A percentile compares a stretch with the other conserved stretches of the same genome.
Evolutionary conservation across 805 yeast species (phyloP).

Genomic region (Candida michaelii): DNA sequence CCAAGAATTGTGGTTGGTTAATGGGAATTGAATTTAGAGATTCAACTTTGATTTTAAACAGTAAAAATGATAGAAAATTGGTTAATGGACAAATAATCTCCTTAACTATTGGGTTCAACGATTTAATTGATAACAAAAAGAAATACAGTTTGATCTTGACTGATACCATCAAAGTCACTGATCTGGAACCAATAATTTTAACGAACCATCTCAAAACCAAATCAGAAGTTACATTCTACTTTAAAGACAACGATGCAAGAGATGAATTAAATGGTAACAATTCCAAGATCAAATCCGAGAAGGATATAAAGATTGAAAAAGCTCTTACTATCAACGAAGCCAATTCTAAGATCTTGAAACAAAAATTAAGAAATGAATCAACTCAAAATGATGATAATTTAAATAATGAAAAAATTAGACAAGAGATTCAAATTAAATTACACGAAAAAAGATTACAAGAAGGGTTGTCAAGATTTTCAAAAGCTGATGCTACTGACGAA

Average conservation of each 20-base stretch:
- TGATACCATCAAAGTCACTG: slow-evolving; percentile 76
- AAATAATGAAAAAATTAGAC: slow-evolving; percentile 73
- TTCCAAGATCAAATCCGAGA: slow-evolving; percentile 38
- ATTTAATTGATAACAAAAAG: slow-evolving; percentile 50
- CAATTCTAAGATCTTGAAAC: slow-evolving; percentile 69
- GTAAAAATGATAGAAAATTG: slow-evolving; percentile 66
- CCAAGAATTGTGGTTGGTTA: slow-evolving; percentile 83
- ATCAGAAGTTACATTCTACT: slow-evolving; percentile 78
- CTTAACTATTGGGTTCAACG: slow-evolving; percentile 74
- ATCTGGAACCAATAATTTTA: slow-evolving; percentile 59
- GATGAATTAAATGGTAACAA: slow-evolving; percentile 24
- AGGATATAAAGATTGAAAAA: slow-evolving; percentile 33
- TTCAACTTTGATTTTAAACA: slow-evolving; percentile 66
- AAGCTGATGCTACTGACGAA: slow-evolving; percentile 69
- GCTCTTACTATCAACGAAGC: slow-evolving; percentile 29
- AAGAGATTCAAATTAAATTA: slow-evolving; percentile 76
- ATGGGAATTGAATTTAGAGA: slow-evolving; percentile 91
- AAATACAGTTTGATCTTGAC: slow-evolving; percentile 71
- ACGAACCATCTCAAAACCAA: slow-evolving; percentile 73
- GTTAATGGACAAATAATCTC: slow-evolving; percentile 74
- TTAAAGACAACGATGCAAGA: slow-evolving; percentile 60
- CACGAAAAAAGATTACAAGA: slow-evolving; percentile 85
- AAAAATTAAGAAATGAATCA: slow-evolving; percentile 76
- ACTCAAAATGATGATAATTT: slow-evolving; percentile 64
- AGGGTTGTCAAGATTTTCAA: slow-evolving; percentile 79